Base-by-base conservation (phyloP, 2,329 filamentous ascomycete species). In the Arthrinium phaeospermum region DNA sequence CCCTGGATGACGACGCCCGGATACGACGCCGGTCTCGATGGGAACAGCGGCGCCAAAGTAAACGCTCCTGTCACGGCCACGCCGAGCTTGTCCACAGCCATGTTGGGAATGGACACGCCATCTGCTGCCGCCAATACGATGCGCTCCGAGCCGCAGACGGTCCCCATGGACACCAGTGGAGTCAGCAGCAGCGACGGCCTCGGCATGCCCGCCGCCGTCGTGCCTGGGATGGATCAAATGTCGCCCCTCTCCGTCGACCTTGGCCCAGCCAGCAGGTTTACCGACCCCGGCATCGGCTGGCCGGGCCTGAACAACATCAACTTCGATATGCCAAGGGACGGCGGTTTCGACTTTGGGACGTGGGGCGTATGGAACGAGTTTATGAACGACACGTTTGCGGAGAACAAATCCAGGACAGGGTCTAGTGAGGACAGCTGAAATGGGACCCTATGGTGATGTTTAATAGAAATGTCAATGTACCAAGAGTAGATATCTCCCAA, bases 301-400 rank as follows among this genome's bases (percentile, higher is more conserved):
- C 57, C 57, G 12, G 34, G 57, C 30, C 57, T 64, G 4, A 64
- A 64, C 19, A 53, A 70, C n/a, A 51, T 53, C 46, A 44, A 45
- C 34, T 41, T 53, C 12, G 68, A 53, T 51, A 41, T 34, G 47
- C n/a, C 47, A 4, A 57, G 30, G 49, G 46, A 70, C 27, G 49
- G 68, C 46, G 68, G 47, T n/a, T 57, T 70, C 37, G 68, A 70
- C 8, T 53, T 70, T 51, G 37, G 37, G 8, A 80, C 82, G 46
- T 81, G 81, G 83, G 79, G 79, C 67, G 79, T 81, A 14, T 86
- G 85, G 85, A 84, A 83, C 73, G 84, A 86, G 44, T 86, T 86
- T 73, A 78, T 85, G 53, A 77, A 78, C 46, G 85, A 86, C 69
- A 82, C 84, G 5, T 79, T 80, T 53, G 79, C 79, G 61, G 80